Evolutionary conservation across 1,139 yeast species (phyloP).

Genomic region (Kurtzmaniella quercitrusa): DNA sequence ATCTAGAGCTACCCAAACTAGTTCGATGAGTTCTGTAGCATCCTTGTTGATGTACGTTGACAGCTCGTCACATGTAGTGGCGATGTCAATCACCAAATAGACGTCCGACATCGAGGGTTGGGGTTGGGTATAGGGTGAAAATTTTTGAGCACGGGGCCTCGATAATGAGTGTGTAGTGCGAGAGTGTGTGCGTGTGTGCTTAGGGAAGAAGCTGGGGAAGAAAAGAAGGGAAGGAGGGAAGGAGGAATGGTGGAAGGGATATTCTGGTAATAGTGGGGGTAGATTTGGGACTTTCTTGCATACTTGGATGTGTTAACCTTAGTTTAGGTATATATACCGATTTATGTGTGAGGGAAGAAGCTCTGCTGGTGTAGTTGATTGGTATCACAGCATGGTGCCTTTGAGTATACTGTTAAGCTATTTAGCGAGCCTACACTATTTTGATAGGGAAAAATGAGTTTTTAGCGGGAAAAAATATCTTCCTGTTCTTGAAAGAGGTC

Average conservation of each 20-base stretch:
- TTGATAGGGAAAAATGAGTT: too few species aligned
- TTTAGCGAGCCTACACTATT: too few species aligned
- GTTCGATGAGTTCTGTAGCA: slow-evolving; percentile 60
- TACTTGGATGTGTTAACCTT: too few species aligned
- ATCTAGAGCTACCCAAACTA: slow-evolving; percentile 58
- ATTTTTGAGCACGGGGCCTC: neutral
- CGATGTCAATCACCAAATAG: slow-evolving; percentile 58
- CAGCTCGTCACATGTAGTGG: slow-evolving; percentile 69
- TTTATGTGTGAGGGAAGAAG: too few species aligned
- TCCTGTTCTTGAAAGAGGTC: too few species aligned
- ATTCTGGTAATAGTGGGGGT: neutral
- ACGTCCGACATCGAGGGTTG: slow-evolving; percentile 45
- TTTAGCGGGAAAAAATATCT: too few species aligned
- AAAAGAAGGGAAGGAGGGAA: neutral
- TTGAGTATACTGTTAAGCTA: too few species aligned
- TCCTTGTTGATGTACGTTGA: slow-evolving; percentile 57
- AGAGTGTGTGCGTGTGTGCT: too few species aligned
- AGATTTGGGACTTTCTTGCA: neutral
- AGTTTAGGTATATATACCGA: too few species aligned
- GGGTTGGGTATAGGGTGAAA: neutral
- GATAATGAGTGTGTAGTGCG: neutral
- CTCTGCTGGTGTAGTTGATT: too few species aligned
- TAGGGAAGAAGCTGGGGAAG: neutral
- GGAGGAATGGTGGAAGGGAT: neutral
- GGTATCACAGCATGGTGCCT: too few species aligned